Evolutionary conservation across 768 basidiomycete species (phyloP).

Genomic region (Boletus edulis): DNA sequence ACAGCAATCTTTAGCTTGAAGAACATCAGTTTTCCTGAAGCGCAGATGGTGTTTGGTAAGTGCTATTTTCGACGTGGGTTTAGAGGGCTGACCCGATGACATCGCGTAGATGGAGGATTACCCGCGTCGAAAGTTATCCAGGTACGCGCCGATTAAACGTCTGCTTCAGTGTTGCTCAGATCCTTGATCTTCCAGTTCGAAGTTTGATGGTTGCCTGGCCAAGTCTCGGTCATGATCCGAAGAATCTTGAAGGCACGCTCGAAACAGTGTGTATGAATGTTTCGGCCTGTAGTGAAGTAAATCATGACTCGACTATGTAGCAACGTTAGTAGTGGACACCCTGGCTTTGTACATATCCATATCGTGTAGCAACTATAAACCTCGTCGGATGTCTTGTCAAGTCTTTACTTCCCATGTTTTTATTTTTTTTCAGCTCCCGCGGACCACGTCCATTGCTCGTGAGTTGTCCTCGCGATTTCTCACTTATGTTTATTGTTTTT

Average conservation of each 20-base stretch:
- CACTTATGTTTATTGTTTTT: too few species aligned
- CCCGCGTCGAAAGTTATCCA: conserved; percentile 18
- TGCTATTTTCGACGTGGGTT: background rate
- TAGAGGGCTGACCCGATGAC: background rate
- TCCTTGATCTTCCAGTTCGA: conserved; percentile 8
- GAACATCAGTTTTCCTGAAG: conserved; percentile 24
- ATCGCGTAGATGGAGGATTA: conserved; percentile 7
- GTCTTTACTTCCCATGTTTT: too few species aligned
- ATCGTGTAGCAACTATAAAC: too few species aligned
- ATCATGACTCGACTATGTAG: too few species aligned
- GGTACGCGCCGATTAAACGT: conserved; percentile 8
- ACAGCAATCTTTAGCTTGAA: conserved; percentile 45
- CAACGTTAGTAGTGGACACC: too few species aligned
- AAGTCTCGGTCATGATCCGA: background rate
- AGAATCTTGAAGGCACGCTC: background rate
- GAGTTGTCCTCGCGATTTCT: too few species aligned
- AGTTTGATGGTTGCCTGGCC: conserved; percentile 23
- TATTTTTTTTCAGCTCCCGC: too few species aligned
- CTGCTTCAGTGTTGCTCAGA: background rate
- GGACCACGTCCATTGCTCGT: too few species aligned
- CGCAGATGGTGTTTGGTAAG: conserved; percentile 13
- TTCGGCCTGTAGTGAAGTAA: background rate
- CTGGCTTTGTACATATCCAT: too few species aligned
- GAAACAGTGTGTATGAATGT: background rate
- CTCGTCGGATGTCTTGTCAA: too few species aligned